A percentile compares a stretch with the other conserved stretches of the same genome.
phyloP scores from a whole-genome alignment of 768 basidiomycete genomes.

The Trichaptum fuscoviolaceum region DNA sequence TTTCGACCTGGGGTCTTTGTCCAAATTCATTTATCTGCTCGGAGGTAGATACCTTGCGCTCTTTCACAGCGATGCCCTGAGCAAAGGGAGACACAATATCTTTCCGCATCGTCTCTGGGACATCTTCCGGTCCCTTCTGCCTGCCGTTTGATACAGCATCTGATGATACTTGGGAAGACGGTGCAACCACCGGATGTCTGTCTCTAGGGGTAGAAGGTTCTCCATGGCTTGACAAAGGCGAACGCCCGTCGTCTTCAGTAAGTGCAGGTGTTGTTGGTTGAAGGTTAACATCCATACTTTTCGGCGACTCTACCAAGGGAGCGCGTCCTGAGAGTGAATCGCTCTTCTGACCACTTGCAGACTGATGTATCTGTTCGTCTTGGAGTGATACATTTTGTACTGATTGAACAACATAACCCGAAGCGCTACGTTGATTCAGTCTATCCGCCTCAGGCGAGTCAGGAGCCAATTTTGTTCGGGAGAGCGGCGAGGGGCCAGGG shows the following conservation, averaged over 20 bases:
- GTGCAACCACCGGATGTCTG: background rate
- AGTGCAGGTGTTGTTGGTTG: background rate
- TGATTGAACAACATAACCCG: background rate
- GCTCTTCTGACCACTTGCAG: background rate
- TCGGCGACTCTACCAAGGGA: background rate
- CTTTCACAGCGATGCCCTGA: background rate
- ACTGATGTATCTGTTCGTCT: background rate
- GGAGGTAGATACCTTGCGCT: background rate
- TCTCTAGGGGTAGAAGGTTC: background rate
- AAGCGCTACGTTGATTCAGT: background rate
- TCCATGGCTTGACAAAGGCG: background rate
- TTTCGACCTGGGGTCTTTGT: background rate
- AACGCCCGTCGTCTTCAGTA: background rate
- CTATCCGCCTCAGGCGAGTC: background rate
- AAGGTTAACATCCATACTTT: background rate
- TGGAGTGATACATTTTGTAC: background rate
- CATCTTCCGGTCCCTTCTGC: background rate
- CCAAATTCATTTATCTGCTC: background rate
- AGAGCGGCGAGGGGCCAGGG: background rate
- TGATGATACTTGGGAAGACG: background rate
- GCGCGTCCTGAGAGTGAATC: background rate
- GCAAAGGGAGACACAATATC: background rate
- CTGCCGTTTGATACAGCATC: background rate
- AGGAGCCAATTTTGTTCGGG: background rate
- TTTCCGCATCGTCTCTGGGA: background rate